Evolutionary conservation across 345 rosid species (phyloP).

Genomic region (Anastatica hierochuntica): DNA sequence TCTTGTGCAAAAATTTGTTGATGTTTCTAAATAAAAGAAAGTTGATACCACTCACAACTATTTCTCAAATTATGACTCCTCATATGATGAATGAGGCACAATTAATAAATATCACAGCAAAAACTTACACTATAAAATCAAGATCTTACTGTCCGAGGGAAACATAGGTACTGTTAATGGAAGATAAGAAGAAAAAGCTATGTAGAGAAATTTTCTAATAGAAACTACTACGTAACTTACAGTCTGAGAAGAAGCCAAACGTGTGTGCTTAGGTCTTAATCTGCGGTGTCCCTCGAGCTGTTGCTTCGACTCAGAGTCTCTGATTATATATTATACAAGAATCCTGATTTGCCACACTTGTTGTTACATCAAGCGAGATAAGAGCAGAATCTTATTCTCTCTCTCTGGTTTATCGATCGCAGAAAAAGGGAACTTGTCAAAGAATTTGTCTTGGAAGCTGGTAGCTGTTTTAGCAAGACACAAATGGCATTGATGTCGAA

Average conservation of each 20-base stretch:
- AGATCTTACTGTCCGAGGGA: too few relatives aligned
- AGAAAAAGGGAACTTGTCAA: neutral
- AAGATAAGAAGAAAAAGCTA: too few relatives aligned
- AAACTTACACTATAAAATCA: too few relatives aligned
- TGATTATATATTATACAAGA: constrained; percentile 9
- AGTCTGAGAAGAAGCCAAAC: constrained; percentile 8
- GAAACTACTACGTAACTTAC: constrained; percentile 1
- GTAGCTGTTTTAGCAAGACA: too few relatives aligned
- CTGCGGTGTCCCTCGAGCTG: constrained; percentile 11
- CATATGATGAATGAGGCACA: too few relatives aligned
- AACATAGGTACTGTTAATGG: too few relatives aligned
- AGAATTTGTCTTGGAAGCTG: too few relatives aligned
- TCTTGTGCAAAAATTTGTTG: constrained; percentile 6
- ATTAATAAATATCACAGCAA: too few relatives aligned
- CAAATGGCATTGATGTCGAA: neutral
- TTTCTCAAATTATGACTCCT: neutral
- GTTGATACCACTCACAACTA: constrained; percentile 9
- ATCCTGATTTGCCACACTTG: constrained; percentile 3
- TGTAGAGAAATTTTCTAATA: neutral
- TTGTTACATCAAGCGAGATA: constrained; percentile 1
- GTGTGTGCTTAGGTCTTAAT: constrained; percentile 4
- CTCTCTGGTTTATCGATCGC: neutral
- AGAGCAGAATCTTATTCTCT: too few relatives aligned
- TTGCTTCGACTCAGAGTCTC: constrained; percentile 7
- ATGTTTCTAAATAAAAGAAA: constrained; percentile 6